Base-by-base conservation (phyloP, 2,329 filamentous ascomycete species). In the Colletotrichum sp. region DNA sequence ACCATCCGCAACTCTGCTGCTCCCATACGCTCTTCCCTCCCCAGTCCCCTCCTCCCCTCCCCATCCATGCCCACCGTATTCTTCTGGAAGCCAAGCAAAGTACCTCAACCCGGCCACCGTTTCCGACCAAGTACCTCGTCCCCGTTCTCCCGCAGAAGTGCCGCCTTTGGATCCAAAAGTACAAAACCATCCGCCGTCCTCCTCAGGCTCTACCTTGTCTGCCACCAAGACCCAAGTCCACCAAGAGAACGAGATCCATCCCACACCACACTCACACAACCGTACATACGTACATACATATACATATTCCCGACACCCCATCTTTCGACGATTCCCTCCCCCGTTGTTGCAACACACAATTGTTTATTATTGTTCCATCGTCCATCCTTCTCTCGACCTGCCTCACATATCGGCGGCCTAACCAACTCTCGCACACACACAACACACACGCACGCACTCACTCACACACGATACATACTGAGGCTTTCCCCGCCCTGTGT, bases 291-390 rank as follows among this genome's bases (percentile, higher is more conserved):
- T 72, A 72, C 59, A 71, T 70, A 75, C 70, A 75, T 73, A 75
- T 73, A 75, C 72, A 75, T 72, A 68, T 69, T 72, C 68, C 60
- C 71, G 67, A n/a, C 74, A 67, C 71, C 74, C 74, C 74, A 71
- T 74, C 66, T 68, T 75, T 67, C 28, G 73, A 73, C 69, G 36
- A 71, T 67, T 71, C 43, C 65, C 65, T 71, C 43, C 65, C 65
- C 61, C 65, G 30, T 71, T 55, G 57, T 71, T 72, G 68, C 77
- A 76, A 75, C 76, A 76, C 64, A 71, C 76, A 76, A 32, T 71
- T 78, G 75, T 78, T 78, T 77, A 78, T 76, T 77, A 73, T 74
- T 77, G 72, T 76, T 71, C 72, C 69, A 77, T 77, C 75, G 48
- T 73, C 73, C 60, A 34, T 73, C 65, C 52, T 65, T 30, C 36